phyloP scores from a whole-genome alignment of 2,329 filamentous ascomycete species.

The Biscogniauxia sp. region DNA sequence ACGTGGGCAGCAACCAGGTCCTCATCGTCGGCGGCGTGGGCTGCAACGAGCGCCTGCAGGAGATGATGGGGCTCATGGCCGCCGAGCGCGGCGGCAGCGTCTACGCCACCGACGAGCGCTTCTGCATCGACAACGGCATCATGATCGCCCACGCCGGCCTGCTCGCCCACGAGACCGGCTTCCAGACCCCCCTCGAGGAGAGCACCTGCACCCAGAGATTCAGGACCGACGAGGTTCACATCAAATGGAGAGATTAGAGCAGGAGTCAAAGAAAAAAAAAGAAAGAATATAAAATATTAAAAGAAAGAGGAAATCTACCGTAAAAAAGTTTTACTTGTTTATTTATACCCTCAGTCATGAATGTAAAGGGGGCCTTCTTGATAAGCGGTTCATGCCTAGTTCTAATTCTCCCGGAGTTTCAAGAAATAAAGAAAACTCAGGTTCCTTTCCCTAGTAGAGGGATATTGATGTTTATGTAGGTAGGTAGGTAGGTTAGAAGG shows the following conservation, averaged over 20 bases:
- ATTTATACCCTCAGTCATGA: no score
- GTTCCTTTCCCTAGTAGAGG: no score
- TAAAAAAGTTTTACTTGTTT: no score
- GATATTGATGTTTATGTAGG: no score
- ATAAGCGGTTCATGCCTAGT: no score
- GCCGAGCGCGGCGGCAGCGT: slow-evolving; percentile 83
- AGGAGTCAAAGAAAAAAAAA: not conserved
- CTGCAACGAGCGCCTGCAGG: slow-evolving; percentile 88
- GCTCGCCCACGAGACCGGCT: slow-evolving; percentile 79
- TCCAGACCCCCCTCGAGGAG: slow-evolving; percentile 72
- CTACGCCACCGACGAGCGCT: slow-evolving; percentile 93
- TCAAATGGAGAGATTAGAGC: slow-evolving; percentile 69
- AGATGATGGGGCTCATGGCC: slow-evolving; percentile 99
- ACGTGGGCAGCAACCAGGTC: slow-evolving; percentile 87
- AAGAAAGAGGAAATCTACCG: not conserved
- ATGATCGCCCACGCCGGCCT: slow-evolving; percentile 98
- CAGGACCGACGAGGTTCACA: slow-evolving; percentile 76
- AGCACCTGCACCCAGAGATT: slow-evolving; percentile 84
- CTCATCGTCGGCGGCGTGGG: slow-evolving; percentile 95
- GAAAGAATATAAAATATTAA: slow-evolving; percentile 4
- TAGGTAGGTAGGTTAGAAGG: no score
- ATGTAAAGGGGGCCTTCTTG: no score
- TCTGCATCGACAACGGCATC: slow-evolving; percentile 98
- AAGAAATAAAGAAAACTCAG: no score
- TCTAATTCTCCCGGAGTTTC: no score